Evolutionary conservation across 306 rosid genomes (phyloP).

Genomic region (Prinsepia uniflora): DNA sequence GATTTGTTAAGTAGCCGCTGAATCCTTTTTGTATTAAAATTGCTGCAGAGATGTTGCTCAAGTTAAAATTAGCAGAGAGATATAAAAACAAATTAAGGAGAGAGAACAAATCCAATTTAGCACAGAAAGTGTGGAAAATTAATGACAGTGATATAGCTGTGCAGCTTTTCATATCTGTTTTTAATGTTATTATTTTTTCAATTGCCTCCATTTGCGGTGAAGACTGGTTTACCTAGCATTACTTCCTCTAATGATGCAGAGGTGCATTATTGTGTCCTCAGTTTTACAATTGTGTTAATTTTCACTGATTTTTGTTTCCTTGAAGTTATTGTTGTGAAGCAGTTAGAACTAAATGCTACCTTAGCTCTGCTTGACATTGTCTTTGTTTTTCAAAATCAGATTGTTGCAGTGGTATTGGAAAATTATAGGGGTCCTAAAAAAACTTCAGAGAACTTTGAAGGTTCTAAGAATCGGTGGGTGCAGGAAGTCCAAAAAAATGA

Average conservation of each 20-base stretch:
- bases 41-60: neutral
- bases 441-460: conserved; percentile 29
- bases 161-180: neutral
- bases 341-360: conserved; percentile 12
- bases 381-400: conserved; percentile 39
- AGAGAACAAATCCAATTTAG: neutral
- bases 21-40: too few relatives aligned
- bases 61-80: neutral
- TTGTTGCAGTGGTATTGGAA: conserved; percentile 84
- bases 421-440: conserved; percentile 55
- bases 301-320: neutral
- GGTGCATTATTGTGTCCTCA: neutral
- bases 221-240: neutral
- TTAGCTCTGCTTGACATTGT: conserved; percentile 11
- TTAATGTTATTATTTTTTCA: neutral
- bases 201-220: neutral
- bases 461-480: conserved; percentile 43
- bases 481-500: conserved; percentile 50
- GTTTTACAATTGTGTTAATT: neutral
- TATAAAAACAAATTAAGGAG: neutral
- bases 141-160: neutral
- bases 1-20: too few relatives aligned
- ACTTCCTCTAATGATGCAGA: neutral
- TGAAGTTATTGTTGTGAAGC: neutral
- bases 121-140: too few relatives aligned